Base-by-base conservation (phyloP, 2,329 filamentous ascomycete genomes). In the Fusarium begoniae region DNA sequence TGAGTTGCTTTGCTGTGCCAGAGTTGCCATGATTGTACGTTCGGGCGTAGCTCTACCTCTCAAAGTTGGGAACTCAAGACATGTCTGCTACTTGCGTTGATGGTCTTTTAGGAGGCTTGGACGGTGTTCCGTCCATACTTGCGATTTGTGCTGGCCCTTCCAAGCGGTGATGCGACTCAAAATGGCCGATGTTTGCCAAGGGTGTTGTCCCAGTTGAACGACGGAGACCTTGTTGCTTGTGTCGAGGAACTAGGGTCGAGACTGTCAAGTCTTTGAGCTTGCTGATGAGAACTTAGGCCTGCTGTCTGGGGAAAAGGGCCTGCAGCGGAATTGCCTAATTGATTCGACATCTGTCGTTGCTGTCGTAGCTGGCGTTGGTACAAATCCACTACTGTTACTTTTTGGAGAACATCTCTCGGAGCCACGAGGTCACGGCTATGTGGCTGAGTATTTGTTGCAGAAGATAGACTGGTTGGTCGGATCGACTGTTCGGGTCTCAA, bases 41-140 rank as follows among this genome's bases (percentile, higher is more conserved):
- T 41, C 76, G 66, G 26, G 79, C 61, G 20, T 79, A 80, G 53
- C 61, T 75, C 41, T 76, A 74, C 32, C 74, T 72, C 9, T 53
- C 35, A 47, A 76, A 80, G 40, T 60, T 57, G 9, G 71, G 70
- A 47, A 77, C 76, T 28, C 72, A 66, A 35, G 43, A 53, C 40
- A 78, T 65, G 37, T 55, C 59, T 13, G 67, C 53, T 17, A 58
- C 35, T 5, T 45, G 63, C 18, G 72, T 43, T n/a, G 72, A 61
- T 26, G 24, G 41, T 6, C 70, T 35, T 24, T 66, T 55, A 20
- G 67, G 65, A 50, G 69, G 55, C 24, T 69, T 59, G 20, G 43
- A 30, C 11, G 28, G 40, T 22, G 26, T 45, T 43, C 22, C 18
- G 22, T 24, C 22, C 43, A 58, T 43, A n/a, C 48, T 38, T 41